These are phyloP conservation scores for Trifolium subterraneum DNA, from an alignment of 306 rosid species.

Conservation along the genomic window DNA sequence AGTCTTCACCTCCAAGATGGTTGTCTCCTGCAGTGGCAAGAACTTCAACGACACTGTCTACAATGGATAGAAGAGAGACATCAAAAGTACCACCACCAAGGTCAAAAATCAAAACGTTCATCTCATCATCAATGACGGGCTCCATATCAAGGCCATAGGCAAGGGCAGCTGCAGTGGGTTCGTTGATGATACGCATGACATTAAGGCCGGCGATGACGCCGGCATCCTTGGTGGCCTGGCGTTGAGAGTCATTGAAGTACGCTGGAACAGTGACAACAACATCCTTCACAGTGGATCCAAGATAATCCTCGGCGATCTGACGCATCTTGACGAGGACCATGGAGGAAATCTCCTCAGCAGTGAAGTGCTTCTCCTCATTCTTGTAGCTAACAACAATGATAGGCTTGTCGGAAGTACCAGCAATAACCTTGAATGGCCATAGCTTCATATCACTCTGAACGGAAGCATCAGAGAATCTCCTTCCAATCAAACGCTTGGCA, in stretches of 20 bases:
- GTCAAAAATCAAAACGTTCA: no score
- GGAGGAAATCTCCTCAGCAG: constrained; percentile 5
- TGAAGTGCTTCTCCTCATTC: neutral
- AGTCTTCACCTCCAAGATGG: constrained; percentile 12
- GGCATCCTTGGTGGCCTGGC: no score
- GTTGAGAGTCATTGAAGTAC: neutral
- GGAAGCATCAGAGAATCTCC: neutral
- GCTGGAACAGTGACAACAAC: constrained; percentile 2
- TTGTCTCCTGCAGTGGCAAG: neutral
- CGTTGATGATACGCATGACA: neutral
- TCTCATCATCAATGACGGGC: no score
- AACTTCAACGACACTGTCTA: neutral
- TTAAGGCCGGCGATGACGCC: no score
- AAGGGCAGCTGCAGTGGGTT: no score
- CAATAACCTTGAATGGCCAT: constrained; percentile 7
- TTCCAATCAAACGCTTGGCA: neutral
- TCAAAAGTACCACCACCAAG: neutral
- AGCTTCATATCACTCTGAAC: constrained; percentile 17
- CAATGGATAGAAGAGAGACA: neutral
- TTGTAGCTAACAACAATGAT: neutral
- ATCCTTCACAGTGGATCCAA: neutral
- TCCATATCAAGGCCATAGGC: no score
- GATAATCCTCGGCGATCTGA: neutral
- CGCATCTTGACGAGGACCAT: constrained; percentile 4
- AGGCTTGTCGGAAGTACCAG: neutral